These are phyloP conservation scores for Berberis thunbergii DNA, from an alignment of 164 flowering plant species.

Conservation along the genomic window DNA sequence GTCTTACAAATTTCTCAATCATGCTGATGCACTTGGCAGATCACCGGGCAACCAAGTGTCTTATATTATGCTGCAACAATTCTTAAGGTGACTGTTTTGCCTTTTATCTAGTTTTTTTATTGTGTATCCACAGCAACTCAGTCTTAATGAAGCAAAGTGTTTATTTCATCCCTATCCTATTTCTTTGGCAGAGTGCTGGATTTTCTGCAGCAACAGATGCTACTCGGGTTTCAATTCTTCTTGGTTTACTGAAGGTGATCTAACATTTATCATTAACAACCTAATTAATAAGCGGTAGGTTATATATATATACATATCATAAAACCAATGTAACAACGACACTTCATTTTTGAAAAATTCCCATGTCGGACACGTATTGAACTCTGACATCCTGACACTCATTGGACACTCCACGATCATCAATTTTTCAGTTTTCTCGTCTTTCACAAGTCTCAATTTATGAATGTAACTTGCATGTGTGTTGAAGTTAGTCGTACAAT, in stretches of 20 bases:
- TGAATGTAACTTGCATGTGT: too few relatives aligned
- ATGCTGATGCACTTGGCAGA: constrained; percentile 36
- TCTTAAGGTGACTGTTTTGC: constrained; percentile 50
- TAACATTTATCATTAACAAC: not conserved
- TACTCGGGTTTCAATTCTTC: constrained; percentile 82
- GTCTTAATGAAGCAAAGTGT: not conserved
- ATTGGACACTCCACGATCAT: too few relatives aligned
- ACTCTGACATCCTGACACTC: too few relatives aligned
- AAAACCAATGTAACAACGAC: too few relatives aligned
- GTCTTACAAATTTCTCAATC: not conserved
- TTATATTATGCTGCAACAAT: constrained; percentile 93
- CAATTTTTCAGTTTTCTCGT: too few relatives aligned
- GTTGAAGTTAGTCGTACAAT: too few relatives aligned
- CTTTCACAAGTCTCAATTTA: too few relatives aligned
- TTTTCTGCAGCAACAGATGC: constrained; percentile 96
- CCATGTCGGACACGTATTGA: too few relatives aligned
- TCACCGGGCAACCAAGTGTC: constrained; percentile 99
- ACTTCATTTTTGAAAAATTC: too few relatives aligned
- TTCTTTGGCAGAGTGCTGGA: constrained; percentile 70
- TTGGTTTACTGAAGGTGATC: constrained; percentile 77
- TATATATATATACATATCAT: not conserved
- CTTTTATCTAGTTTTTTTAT: not conserved
- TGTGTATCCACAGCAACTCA: not conserved
- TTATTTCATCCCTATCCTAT: constrained; percentile 9
- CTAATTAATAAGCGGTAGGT: not conserved